These are phyloP conservation scores for Hyphodiscus sp. DNA, from an alignment of 2,329 filamentous ascomycete species.

Conservation along the genomic window DNA sequence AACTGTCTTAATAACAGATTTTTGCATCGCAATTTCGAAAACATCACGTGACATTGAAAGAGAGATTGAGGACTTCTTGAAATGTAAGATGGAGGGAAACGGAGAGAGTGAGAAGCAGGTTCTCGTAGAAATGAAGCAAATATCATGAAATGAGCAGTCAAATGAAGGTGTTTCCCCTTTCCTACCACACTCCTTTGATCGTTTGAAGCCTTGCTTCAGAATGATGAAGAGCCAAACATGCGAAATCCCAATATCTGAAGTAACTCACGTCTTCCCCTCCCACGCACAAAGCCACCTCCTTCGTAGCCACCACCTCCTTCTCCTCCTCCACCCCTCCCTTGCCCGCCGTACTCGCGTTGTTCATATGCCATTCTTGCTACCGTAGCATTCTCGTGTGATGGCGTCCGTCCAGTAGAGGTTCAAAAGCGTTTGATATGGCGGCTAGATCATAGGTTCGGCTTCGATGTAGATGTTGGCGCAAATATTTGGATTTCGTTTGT, in stretches of 20 bases:
- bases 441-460: not conserved
- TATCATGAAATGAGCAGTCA: not conserved
- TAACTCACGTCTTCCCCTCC: conserved; percentile 29
- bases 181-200: not conserved
- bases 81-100: not conserved
- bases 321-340: conserved; percentile 15
- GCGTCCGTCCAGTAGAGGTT: not conserved
- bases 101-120: no score
- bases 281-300: conserved; percentile 4
- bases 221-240: not conserved
- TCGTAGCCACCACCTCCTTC: conserved; percentile 11
- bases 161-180: not conserved
- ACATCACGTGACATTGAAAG: not conserved
- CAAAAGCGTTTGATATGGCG: not conserved
- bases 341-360: conserved; percentile 29
- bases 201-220: not conserved
- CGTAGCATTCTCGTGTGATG: conserved; percentile 8
- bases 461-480: not conserved
- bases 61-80: not conserved
- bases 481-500: not conserved
- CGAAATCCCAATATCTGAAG: not conserved
- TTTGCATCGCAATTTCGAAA: not conserved
- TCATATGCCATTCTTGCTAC: conserved; percentile 28
- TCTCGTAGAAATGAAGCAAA: no score
- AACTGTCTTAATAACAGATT: conserved; percentile 1